Evolutionary conservation across 1,284 basidiomycete species (phyloP).

Genomic region (Leccinum variabile): DNA sequence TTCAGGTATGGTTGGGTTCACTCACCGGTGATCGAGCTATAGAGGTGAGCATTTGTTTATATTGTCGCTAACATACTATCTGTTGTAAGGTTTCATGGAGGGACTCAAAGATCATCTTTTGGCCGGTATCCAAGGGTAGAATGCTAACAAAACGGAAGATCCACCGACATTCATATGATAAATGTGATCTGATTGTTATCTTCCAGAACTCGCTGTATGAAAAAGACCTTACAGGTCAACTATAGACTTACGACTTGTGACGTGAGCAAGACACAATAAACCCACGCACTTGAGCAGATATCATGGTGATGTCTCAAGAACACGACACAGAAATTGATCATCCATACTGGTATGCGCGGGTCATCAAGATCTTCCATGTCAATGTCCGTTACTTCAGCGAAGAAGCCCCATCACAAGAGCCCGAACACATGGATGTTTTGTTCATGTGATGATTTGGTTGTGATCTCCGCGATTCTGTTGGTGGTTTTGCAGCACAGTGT

Average conservation of each 20-base stretch:
- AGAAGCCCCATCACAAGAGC: not conserved
- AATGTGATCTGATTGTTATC: not conserved
- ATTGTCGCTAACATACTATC: not conserved
- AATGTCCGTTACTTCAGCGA: not conserved
- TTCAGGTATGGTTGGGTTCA: not conserved
- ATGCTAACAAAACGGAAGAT: not conserved
- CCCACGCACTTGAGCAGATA: not conserved
- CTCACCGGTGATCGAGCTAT: not conserved
- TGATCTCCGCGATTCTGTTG: too few relatives aligned
- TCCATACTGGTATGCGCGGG: not conserved
- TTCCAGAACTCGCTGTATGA: not conserved
- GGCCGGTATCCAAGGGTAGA: not conserved
- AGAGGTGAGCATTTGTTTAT: not conserved
- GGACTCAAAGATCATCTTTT: not conserved
- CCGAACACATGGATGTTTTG: not conserved
- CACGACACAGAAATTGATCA: not conserved
- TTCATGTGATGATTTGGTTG: not conserved
- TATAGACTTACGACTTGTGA: not conserved
- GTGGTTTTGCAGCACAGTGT: not conserved
- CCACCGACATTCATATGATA: not conserved
- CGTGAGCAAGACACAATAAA: not conserved
- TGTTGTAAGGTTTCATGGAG: not conserved
- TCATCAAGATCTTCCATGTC: not conserved
- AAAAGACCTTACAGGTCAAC: not conserved
- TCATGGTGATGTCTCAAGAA: not conserved